Base-by-base conservation (phyloP, 192 early-diverging fungal species). In the Kickxella alabastrina region DNA sequence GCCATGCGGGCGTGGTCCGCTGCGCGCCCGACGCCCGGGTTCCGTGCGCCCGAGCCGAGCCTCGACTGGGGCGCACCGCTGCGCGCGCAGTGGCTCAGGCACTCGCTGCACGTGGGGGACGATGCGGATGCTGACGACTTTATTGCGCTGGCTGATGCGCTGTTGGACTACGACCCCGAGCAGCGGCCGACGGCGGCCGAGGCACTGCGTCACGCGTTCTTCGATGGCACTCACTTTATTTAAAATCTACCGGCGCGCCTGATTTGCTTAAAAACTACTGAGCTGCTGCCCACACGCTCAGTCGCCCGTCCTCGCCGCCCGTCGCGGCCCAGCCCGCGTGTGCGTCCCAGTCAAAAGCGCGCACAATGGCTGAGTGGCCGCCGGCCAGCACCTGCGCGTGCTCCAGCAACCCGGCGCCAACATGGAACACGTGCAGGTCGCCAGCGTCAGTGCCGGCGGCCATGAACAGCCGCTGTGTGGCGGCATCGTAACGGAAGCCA, bases 111-210 rank as follows among this genome's bases (percentile, higher is more conserved):
- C 24, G 60, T 67, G 14, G 49, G 59, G 15, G 71, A 75, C 36
- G n/a, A n/a, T n/a, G n/a, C n/a, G n/a, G n/a, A n/a, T n/a, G n/a
- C n/a, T n/a, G 71, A 75, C 43, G 71, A 75, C 28, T 75, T 75
- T 75, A 65, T 75, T 9, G 57, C 64, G 10, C 36, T 75, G 14
- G 71, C 60, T 8, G 71, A 75, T 25, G 55, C 83, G n/a, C 85
- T 97, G 84, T 68, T 99, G 9, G 74, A 80, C n/a, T 97, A 87
- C 67, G 86, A 93, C 59, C 97, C 97, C 1, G 80, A 83, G 26
- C 85, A 89, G 45, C 77, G 97, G 49, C 79, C 85, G 40, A 86
- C 91, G 1, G 85, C 92, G 0, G 67, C 85, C 3, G 90, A 93
- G 49, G 90, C 89, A 59, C 54, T 76, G 17, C 25, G 59, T 8